Base-by-base conservation (phyloP, 345 rosid genomes). In the Populus deltoides region DNA sequence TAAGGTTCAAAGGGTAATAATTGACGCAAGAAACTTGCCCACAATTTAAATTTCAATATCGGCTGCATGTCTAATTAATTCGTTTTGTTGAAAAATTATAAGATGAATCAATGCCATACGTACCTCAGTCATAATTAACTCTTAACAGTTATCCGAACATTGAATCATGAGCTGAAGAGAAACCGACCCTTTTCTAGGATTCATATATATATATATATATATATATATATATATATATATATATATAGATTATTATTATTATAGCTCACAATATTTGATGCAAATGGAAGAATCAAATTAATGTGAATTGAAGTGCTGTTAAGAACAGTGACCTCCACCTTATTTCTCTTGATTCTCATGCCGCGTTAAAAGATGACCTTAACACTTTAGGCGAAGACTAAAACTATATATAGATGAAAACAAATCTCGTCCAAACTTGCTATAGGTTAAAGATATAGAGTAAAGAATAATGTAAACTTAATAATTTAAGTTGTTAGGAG, bases 371-470 rank as follows among this genome's bases (percentile, higher is more conserved):
- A 70, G 59, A 24, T 59, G 25, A 59, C 27, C 63, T n/a, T 45
- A 47, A 70, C 51, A 45, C 35, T 0, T 17, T 8, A 70, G 24
- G 38, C 3, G 38, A 70, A 6, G 51, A 11, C 27, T 4, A 25
- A 15, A 36, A 16, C 25, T 8, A 11, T 4, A 4, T 8, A 5
- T 4, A 4, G 45, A 45, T 13, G 17, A 45, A 12, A 17, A 59
- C 27, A 53, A 36, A 72, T 72, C 66, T 72, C 47, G 66, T 27
- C 76, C 22, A 59, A 57, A 59, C 68, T 59, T 38, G 53, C 76
- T 73, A 49, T 65, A 0, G 31, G 33, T 31, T 31, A 31, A 31
- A 31, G 33, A 31, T 27, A 27, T 27, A 27, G 1, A 27, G 1
- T 27, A 27, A 27, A 27, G 27, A 27, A 27, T 27, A 0, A 27